Conservation (phyloP, 2,329 filamentous ascomycete species). For the Drechslerella coelobrocha region DNA sequence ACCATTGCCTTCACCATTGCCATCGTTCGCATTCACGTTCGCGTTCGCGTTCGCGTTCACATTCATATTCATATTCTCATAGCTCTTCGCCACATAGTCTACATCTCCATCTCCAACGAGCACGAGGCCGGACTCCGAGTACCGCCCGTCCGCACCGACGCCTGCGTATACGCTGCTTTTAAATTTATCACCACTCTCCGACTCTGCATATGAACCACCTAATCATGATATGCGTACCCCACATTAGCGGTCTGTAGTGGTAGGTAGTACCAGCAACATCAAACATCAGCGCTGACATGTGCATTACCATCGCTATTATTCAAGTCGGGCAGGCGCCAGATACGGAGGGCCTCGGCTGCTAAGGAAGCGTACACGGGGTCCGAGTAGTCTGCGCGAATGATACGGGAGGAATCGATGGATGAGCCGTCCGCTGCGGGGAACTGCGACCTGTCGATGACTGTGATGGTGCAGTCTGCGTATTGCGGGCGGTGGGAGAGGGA, state of each 20-base stretch:
- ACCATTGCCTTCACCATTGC: slow-evolving; percentile 26
- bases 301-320: slow-evolving; percentile 52
- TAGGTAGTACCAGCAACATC: too few species aligned
- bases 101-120: slow-evolving; percentile 65
- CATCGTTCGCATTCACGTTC: slow-evolving; percentile 55
- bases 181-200: too few species aligned
- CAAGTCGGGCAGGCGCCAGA: slow-evolving; percentile 66
- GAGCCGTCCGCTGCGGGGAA: slow-evolving; percentile 69
- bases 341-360: slow-evolving; percentile 71
- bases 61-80: slow-evolving; percentile 67
- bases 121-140: slow-evolving; percentile 73
- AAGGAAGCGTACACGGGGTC: slow-evolving; percentile 77
- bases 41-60: too few species aligned
- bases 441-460: slow-evolving; percentile 66
- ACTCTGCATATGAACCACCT: too few species aligned
- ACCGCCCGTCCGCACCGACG: slow-evolving; percentile 70
- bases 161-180: slow-evolving; percentile 59
- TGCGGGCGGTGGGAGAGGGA: slow-evolving; percentile 55
- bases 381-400: slow-evolving; percentile 78
- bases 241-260: too few species aligned
- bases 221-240: too few species aligned
- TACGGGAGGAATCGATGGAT: slow-evolving; percentile 70
- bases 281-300: slow-evolving; percentile 12
- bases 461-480: slow-evolving; percentile 69
- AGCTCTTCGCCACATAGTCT: slow-evolving; percentile 68